Conservation (phyloP, 768 basidiomycete species). For the Phaffia australis region DNA sequence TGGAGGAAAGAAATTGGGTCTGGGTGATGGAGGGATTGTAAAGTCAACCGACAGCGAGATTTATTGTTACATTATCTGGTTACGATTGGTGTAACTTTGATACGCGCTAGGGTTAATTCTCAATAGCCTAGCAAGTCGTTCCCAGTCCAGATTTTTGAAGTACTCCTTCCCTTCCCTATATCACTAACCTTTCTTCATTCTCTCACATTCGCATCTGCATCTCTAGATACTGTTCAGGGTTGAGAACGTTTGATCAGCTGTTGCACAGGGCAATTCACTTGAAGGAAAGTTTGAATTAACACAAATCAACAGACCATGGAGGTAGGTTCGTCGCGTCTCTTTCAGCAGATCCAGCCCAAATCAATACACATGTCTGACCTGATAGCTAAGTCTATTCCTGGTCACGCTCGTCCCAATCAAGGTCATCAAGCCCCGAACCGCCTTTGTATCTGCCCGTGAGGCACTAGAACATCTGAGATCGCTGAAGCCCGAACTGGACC, state of each 20-base stretch:
- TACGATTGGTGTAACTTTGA: not conserved
- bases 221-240: too few species aligned
- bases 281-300: too few species aligned
- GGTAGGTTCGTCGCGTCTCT: not conserved
- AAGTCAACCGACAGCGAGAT: too few species aligned
- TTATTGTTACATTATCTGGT: too few species aligned
- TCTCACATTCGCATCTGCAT: too few species aligned
- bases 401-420: not conserved
- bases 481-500: constrained; percentile 18
- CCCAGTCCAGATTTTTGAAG: too few species aligned
- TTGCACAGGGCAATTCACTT: too few species aligned
- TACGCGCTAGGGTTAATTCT: not conserved
- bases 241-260: too few species aligned
- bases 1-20: too few species aligned
- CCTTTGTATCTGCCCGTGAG: constrained; percentile 20
- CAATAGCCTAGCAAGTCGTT: not conserved
- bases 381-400: not conserved
- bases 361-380: not conserved
- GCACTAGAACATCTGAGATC: constrained; percentile 18
- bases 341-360: not conserved
- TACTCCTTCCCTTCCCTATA: too few species aligned
- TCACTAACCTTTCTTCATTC: too few species aligned
- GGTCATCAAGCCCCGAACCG: constrained; percentile 20
- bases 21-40: too few species aligned
- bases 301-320: constrained; percentile 3